Percentiles rank a stretch among this genome's conserved stretches.
Evolutionary conservation across 2,329 filamentous ascomycete genomes (phyloP).

Genomic region (Zelopaecilomyces penicillatus): DNA sequence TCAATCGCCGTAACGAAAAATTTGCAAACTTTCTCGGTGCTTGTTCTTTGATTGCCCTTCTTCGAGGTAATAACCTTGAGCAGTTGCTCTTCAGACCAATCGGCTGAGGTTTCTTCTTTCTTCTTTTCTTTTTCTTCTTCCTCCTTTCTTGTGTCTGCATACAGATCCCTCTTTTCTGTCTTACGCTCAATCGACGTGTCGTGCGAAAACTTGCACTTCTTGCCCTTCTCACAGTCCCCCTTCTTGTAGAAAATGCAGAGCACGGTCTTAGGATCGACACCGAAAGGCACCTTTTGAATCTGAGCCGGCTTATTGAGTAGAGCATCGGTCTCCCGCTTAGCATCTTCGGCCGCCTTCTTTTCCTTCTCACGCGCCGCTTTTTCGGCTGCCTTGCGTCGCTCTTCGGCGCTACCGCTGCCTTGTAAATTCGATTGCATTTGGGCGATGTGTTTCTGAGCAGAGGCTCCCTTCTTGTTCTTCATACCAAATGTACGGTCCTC

Average conservation of each 20-base stretch:
- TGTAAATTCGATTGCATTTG: slow-evolving; percentile 69
- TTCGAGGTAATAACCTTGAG: slow-evolving; percentile 86
- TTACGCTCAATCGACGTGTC: slow-evolving; percentile 85
- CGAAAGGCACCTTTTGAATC: slow-evolving; percentile 95
- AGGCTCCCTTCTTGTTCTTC: slow-evolving; percentile 98
- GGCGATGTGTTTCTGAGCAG: slow-evolving; percentile 83
- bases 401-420: slow-evolving; percentile 70
- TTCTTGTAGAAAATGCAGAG: slow-evolving; percentile 97
- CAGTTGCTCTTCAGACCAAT: slow-evolving; percentile 97
- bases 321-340: slow-evolving; percentile 69
- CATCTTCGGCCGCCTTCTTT: slow-evolving; percentile 82
- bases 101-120: slow-evolving; percentile 85
- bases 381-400: slow-evolving; percentile 70
- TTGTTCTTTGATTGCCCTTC: slow-evolving; percentile 92
- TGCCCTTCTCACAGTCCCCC: slow-evolving; percentile 92
- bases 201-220: slow-evolving; percentile 97
- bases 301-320: slow-evolving; percentile 88
- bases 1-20: slow-evolving; percentile 96
- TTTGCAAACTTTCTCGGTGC: slow-evolving; percentile 98
- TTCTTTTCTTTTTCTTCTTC: slow-evolving; percentile 65
- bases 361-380: slow-evolving; percentile 67
- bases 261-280: slow-evolving; percentile 95
- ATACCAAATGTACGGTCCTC: slow-evolving; percentile 98
- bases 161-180: slow-evolving; percentile 84
- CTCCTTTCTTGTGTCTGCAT: slow-evolving; percentile 70